These are phyloP conservation scores for Lactarius psammicola DNA, from an alignment of 768 basidiomycete genomes.

Conservation along the genomic window DNA sequence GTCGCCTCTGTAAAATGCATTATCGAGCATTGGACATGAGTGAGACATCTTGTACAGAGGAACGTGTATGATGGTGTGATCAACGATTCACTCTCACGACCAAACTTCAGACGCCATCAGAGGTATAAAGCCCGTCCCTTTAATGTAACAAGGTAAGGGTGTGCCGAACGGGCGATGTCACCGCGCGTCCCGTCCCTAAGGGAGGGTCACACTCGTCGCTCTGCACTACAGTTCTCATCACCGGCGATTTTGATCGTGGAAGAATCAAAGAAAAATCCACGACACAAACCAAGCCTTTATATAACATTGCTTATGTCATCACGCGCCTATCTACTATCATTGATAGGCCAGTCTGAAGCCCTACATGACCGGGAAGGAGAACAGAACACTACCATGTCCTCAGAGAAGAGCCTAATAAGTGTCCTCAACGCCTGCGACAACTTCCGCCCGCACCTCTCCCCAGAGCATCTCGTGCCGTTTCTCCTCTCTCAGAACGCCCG, in stretches of 20 bases:
- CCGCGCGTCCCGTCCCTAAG: slow-evolving; percentile 23
- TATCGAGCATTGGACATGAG: background rate
- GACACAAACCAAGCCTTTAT: background rate
- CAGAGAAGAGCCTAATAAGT: slow-evolving; percentile 47
- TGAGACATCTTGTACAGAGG: background rate
- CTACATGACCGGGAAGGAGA: background rate
- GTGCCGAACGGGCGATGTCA: slow-evolving; percentile 32
- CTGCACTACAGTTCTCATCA: slow-evolving; percentile 31
- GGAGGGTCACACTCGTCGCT: slow-evolving; percentile 30
- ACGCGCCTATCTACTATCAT: background rate
- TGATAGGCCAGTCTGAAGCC: too few species aligned
- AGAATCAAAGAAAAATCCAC: slow-evolving; percentile 36
- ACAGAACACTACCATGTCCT: background rate
- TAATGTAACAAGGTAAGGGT: slow-evolving; percentile 31
- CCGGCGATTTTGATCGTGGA: slow-evolving; percentile 48
- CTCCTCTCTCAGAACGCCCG: slow-evolving; percentile 49
- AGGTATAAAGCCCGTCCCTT: slow-evolving; percentile 31
- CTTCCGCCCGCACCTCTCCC: slow-evolving; percentile 42
- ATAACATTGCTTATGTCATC: slow-evolving; percentile 2
- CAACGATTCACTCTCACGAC: slow-evolving; percentile 13
- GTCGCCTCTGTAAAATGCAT: background rate
- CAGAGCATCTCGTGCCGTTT: slow-evolving; percentile 54
- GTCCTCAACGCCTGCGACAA: slow-evolving; percentile 74
- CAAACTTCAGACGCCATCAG: slow-evolving; percentile 28
- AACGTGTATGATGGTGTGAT: too few species aligned